These are phyloP conservation scores for Waltiozyma solani DNA, from an alignment of 1,139 yeast species.

Conservation along the genomic window DNA sequence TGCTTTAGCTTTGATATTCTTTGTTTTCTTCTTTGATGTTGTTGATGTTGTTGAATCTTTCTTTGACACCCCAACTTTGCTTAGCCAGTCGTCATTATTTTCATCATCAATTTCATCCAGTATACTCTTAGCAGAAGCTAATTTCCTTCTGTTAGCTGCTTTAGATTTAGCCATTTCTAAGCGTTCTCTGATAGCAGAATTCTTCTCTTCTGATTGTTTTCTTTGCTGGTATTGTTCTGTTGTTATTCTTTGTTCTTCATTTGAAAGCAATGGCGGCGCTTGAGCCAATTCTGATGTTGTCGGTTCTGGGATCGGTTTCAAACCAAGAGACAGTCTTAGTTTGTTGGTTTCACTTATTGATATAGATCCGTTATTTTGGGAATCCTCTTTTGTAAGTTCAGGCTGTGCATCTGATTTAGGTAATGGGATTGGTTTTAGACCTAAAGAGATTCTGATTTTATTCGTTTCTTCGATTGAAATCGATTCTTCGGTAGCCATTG, in stretches of 20 bases:
- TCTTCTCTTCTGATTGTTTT: slow-evolving; percentile 4
- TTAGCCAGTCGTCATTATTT: slow-evolving; percentile 33
- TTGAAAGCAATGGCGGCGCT: too few species aligned
- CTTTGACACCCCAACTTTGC: slow-evolving; percentile 15
- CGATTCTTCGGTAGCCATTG: slow-evolving; percentile 17
- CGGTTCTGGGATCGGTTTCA: slow-evolving; percentile 22
- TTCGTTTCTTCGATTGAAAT: slow-evolving; percentile 45
- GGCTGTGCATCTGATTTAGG: slow-evolving; percentile 26
- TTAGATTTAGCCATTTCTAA: slow-evolving; percentile 18
- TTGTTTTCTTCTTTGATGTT: slow-evolving; percentile 3
- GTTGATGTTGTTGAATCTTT: background rate
- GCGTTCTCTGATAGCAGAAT: slow-evolving; percentile 13
- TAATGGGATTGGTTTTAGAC: slow-evolving; percentile 35
- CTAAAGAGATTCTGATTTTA: slow-evolving; percentile 35
- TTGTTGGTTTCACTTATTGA: slow-evolving; percentile 29
- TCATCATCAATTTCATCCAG: slow-evolving; percentile 21
- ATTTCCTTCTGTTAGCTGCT: slow-evolving; percentile 15
- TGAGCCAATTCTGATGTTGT: background rate
- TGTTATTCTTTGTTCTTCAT: slow-evolving; percentile 11
- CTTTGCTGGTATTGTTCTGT: slow-evolving; percentile 14
- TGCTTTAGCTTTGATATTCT: background rate
- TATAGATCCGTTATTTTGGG: slow-evolving; percentile 15
- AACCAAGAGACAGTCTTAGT: slow-evolving; percentile 26
- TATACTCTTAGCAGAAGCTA: slow-evolving; percentile 14
- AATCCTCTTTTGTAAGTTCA: too few species aligned